Conservation (phyloP, 108 stramenopile species). For the Pseudonitzschia multistriata region DNA sequence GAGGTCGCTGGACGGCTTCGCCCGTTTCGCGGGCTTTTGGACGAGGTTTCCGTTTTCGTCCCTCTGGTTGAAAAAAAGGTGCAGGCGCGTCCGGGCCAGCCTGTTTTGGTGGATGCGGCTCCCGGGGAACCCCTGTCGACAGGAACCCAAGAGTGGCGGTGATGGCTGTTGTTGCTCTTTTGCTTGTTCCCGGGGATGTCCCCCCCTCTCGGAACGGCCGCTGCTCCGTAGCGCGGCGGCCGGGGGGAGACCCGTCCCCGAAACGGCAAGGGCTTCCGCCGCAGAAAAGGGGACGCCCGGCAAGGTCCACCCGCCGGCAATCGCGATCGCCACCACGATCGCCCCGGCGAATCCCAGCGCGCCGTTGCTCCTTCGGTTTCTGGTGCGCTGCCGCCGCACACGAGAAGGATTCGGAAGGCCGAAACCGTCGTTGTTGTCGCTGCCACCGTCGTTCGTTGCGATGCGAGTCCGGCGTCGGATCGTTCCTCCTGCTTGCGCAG, state of each 20-base stretch:
- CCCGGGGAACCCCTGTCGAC: not conserved
- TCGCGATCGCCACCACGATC: not conserved
- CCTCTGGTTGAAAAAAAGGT: slow-evolving; percentile 3
- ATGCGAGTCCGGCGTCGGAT: no score
- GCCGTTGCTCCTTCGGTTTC: not conserved
- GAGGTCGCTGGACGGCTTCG: not conserved
- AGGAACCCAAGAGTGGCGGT: no score
- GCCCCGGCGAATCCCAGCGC: not conserved
- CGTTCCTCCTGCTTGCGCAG: no score
- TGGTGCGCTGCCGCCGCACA: no score
- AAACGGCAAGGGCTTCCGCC: not conserved
- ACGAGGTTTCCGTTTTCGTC: slow-evolving; percentile 2
- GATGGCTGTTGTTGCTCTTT: no score
- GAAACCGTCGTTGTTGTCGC: no score
- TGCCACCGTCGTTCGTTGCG: no score
- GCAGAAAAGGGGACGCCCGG: not conserved
- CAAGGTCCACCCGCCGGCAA: not conserved
- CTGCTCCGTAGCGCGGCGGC: not conserved
- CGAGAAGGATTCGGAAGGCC: no score
- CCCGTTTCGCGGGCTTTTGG: not conserved
- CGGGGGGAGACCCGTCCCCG: not conserved
- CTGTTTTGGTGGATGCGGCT: not conserved
- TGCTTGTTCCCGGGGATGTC: no score
- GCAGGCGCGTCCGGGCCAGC: not conserved
- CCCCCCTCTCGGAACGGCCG: not conserved